A percentile compares a stretch with the other conserved stretches of the same genome.
phyloP scores from a whole-genome alignment of 1,284 basidiomycete species.

The Testicularia cyperi region DNA sequence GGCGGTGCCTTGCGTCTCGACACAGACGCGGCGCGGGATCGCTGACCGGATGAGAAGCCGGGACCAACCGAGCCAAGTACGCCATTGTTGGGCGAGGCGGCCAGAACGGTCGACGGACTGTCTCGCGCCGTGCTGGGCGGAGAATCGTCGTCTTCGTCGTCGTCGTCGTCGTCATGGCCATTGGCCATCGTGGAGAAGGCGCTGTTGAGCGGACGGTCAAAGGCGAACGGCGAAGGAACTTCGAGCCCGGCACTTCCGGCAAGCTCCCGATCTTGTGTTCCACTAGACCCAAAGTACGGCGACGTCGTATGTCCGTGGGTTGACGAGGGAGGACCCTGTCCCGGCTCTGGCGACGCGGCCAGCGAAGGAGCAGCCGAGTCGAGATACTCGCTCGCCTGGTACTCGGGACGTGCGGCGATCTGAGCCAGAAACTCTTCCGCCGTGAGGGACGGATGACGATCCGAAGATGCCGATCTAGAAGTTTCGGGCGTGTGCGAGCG shows the following conservation, averaged over 20 bases:
- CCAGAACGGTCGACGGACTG: neutral
- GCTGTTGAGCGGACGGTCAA: neutral
- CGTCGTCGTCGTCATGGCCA: neutral
- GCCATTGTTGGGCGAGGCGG: neutral
- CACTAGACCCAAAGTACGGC: too few relatives aligned
- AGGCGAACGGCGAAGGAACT: neutral
- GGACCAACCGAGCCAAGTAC: neutral
- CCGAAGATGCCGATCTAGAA: neutral
- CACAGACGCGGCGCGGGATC: slow-evolving; percentile 10
- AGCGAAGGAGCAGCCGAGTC: too few relatives aligned
- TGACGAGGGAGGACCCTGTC: neutral
- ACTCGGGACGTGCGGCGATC: slow-evolving; percentile 22
- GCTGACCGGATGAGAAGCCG: slow-evolving; percentile 16
- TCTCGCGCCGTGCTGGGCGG: neutral
- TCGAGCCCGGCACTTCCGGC: too few relatives aligned
- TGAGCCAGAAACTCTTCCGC: slow-evolving; percentile 29
- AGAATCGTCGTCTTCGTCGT: neutral
- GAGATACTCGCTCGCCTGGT: slow-evolving; percentile 25
- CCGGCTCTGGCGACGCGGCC: too few relatives aligned
- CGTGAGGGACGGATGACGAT: slow-evolving; percentile 5
- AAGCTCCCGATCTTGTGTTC: too few relatives aligned
- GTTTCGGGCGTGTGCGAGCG: slow-evolving; percentile 10
- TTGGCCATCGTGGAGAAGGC: neutral
- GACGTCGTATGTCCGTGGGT: too few relatives aligned
- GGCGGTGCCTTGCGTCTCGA: slow-evolving; percentile 21